Base-by-base conservation (phyloP, 352 stramenopile species). In the Pythium apleroticum region DNA sequence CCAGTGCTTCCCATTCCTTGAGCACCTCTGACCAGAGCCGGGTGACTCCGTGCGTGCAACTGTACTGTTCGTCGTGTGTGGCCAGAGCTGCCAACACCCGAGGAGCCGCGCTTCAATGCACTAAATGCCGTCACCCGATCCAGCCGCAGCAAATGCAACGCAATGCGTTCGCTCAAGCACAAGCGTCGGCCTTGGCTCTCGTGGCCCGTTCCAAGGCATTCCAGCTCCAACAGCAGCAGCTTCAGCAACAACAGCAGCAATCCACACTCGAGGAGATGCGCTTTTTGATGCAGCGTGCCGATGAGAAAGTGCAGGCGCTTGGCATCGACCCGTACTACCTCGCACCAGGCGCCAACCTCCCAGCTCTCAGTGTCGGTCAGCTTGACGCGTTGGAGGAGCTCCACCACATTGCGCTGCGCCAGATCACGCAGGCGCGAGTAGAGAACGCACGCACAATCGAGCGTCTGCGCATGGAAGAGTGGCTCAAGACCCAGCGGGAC, bases 61-160 rank as follows among this genome's bases (percentile, higher is more conserved):
- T 94, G 15, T 94, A 91, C 68, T 94, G 86, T 64, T 65, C 68
- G 8, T 74, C 69, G 19, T 94, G 86, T 56, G 57, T 93, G 1
- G 39, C 77, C 28, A 77, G 71, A 50, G 67, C 67, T 14, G 39
- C 69, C 3, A 63, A 60, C 10, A 73, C 83, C 24, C 35, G 15
- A 11, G 45, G 15, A 24, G 20, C 54, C n/a, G n/a, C 33, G 24
- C 14, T 68, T 19, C 72, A 81, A 41, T 94, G 86, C 53, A 65
- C 84, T 31, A 75, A 78, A 60, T 94, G 86, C 59, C 71, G 78
- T 14, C 59, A 78, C 46, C 56, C 74, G 20, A 65, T 91, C 7
- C 19, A 68, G 3, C 73, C 74, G 39, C 62, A 69, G 6, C 63
- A 70, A 15, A 87, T 94, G 80, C 71, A 69, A 9, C 70, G 67